phyloP scores from a whole-genome alignment of 2,329 filamentous ascomycete genomes.

The Tricladium varicosporioides region DNA sequence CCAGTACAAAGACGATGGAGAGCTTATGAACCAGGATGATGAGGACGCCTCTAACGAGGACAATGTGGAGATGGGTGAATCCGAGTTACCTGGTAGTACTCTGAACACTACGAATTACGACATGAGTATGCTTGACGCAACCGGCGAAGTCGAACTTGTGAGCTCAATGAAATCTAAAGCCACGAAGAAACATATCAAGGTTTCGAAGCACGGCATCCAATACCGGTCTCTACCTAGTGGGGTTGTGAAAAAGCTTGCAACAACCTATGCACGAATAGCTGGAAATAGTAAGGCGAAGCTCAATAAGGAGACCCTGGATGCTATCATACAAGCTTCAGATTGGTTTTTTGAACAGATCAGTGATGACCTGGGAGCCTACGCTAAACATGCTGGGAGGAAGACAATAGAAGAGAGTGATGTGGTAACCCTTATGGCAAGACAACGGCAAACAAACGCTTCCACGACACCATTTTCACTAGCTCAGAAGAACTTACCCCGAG shows the following conservation, averaged over 20 bases:
- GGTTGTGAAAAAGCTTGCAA: conserved; percentile 72
- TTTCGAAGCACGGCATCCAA: conserved; percentile 70
- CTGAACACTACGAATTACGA: conserved; percentile 2
- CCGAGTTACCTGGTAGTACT: conserved; percentile 2
- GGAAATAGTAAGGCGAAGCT: conserved; percentile 67
- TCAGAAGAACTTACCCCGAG: conserved; percentile 75
- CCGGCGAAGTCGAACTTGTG: conserved; percentile 12
- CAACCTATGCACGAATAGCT: conserved; percentile 66
- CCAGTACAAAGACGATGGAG: background rate
- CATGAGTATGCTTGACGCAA: conserved; percentile 20
- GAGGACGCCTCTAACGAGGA: conserved; percentile 4
- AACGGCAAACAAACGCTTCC: conserved; percentile 69
- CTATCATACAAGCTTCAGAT: conserved; percentile 77
- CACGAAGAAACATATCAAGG: conserved; percentile 47
- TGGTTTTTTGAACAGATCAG: conserved; percentile 91
- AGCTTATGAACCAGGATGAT: conserved; percentile 14
- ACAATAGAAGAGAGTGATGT: conserved; percentile 86
- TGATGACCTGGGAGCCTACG: conserved; percentile 76
- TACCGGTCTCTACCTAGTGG: conserved; percentile 72
- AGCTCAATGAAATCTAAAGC: conserved; percentile 20
- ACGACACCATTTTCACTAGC: conserved; percentile 85
- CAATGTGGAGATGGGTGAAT: conserved; percentile 25
- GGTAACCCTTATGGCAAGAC: conserved; percentile 76
- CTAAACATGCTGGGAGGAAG: conserved; percentile 77
- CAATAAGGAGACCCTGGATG: conserved; percentile 68